These are phyloP conservation scores for Venturia nashicola DNA, from an alignment of 2,329 filamentous ascomycete species.

Conservation along the genomic window DNA sequence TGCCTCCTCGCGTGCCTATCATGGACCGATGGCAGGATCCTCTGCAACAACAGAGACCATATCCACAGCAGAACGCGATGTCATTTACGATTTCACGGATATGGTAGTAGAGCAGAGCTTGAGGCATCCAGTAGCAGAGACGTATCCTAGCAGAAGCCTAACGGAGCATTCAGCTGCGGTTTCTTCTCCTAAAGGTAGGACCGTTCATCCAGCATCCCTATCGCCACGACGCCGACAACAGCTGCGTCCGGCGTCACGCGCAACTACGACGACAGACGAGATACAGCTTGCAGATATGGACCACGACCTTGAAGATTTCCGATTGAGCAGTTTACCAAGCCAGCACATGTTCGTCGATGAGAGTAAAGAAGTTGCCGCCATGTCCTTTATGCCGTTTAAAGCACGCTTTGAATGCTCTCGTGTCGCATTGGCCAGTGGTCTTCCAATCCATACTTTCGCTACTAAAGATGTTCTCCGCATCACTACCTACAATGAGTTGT, in stretches of 20 bases:
- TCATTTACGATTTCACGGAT: neutral
- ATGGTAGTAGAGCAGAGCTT: neutral
- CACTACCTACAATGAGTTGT: conserved; percentile 15
- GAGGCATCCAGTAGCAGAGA: neutral
- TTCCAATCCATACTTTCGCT: conserved; percentile 4
- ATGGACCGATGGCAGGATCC: neutral
- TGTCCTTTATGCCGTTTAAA: conserved; percentile 14
- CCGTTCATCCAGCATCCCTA: neutral
- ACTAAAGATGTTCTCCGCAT: conserved; percentile 13
- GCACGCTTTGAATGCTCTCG: conserved; percentile 22
- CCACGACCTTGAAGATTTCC: conserved; percentile 10
- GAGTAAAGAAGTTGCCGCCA: conserved; percentile 8
- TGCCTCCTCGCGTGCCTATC: neutral
- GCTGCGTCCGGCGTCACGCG: neutral
- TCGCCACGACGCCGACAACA: neutral
- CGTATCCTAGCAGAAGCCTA: neutral
- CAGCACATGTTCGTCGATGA: conserved; percentile 19
- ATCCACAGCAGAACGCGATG: neutral
- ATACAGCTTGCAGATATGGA: neutral
- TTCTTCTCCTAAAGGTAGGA: neutral
- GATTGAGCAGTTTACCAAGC: conserved; percentile 19
- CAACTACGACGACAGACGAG: neutral
- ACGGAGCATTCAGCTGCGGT: neutral
- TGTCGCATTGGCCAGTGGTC: conserved; percentile 14
- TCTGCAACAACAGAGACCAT: neutral